Conservation (phyloP, 2,329 filamentous ascomycete genomes). For the Alternaria sp. region DNA sequence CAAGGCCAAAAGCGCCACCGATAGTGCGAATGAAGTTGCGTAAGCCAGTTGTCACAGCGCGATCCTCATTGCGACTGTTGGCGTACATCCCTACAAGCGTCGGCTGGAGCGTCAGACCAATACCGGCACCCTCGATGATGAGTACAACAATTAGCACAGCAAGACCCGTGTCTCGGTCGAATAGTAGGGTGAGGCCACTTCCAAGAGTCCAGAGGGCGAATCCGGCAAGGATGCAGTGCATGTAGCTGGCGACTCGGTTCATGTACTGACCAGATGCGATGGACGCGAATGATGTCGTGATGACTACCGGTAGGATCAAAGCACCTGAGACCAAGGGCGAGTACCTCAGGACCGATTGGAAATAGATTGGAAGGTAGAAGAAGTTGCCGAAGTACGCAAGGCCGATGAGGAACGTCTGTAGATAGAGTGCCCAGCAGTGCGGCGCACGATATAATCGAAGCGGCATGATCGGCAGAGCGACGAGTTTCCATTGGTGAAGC, state of each 20-base stretch:
- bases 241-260: slow-evolving; percentile 25
- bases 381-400: slow-evolving; percentile 65
- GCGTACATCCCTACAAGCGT: slow-evolving; percentile 65
- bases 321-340: slow-evolving; percentile 57
- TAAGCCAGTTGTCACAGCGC: slow-evolving; percentile 67
- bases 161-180: slow-evolving; percentile 50
- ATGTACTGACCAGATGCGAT: slow-evolving; percentile 29
- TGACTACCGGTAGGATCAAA: slow-evolving; percentile 54
- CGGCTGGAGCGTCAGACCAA: slow-evolving; percentile 61
- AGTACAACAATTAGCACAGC: slow-evolving; percentile 60
- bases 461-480: slow-evolving; percentile 64
- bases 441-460: slow-evolving; percentile 62
- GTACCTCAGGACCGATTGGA: slow-evolving; percentile 62
- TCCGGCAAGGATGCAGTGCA: slow-evolving; percentile 36
- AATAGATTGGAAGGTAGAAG: slow-evolving; percentile 68
- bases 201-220: slow-evolving; percentile 59
- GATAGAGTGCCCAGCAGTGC: slow-evolving; percentile 61
- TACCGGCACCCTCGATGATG: slow-evolving; percentile 54
- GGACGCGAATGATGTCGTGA: slow-evolving; percentile 22
- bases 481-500: slow-evolving; percentile 63
- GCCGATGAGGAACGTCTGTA: slow-evolving; percentile 66
- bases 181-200: slow-evolving; percentile 60
- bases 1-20: slow-evolving; percentile 65
- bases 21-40: slow-evolving; percentile 68
- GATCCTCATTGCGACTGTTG: slow-evolving; percentile 56